These are phyloP conservation scores for Lasiosphaeria ovina DNA, from an alignment of 495 filamentous ascomycete genomes.

Conservation along the genomic window DNA sequence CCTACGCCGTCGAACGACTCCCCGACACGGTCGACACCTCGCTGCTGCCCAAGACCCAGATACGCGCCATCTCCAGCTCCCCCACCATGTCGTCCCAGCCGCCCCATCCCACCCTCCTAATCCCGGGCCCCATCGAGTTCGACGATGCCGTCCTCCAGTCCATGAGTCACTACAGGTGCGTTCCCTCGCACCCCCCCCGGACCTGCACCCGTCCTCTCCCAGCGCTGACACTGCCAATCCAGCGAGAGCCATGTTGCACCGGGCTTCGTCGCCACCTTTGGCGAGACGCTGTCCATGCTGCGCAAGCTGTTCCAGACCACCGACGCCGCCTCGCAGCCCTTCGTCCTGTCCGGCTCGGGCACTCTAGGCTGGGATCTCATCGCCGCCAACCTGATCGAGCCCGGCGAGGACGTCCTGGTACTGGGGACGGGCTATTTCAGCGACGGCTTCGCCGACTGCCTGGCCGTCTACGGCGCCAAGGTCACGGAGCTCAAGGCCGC, in stretches of 20 bases:
- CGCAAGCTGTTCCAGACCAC: conserved; percentile 91
- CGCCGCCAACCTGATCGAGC: conserved; percentile 83
- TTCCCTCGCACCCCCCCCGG: neutral
- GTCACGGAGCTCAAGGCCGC: conserved; percentile 86
- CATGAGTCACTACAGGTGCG: conserved; percentile 91
- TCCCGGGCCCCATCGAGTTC: conserved; percentile 97
- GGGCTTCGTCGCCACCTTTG: conserved; percentile 85
- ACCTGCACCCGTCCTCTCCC: no score
- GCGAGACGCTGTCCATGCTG: conserved; percentile 81
- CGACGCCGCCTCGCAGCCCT: conserved; percentile 78
- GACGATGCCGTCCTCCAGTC: conserved; percentile 94
- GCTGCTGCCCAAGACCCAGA: conserved; percentile 31
- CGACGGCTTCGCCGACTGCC: conserved; percentile 89
- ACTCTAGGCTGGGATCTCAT: conserved; percentile 97
- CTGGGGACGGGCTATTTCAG: conserved; percentile 96
- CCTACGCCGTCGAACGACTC: conserved; percentile 44
- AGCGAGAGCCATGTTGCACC: conserved; percentile 91
- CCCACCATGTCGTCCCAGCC: conserved; percentile 75
- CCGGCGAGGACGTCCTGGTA: conserved; percentile 85
- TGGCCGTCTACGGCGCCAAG: conserved; percentile 84
- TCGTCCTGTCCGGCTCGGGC: conserved; percentile 89
- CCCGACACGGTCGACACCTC: conserved; percentile 58
- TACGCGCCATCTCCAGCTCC: conserved; percentile 31
- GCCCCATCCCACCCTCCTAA: conserved; percentile 78
- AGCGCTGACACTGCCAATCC: conserved; percentile 13